These are phyloP conservation scores for Pilatotrama ljubarskyi DNA, from an alignment of 768 basidiomycete species.

Conservation along the genomic window DNA sequence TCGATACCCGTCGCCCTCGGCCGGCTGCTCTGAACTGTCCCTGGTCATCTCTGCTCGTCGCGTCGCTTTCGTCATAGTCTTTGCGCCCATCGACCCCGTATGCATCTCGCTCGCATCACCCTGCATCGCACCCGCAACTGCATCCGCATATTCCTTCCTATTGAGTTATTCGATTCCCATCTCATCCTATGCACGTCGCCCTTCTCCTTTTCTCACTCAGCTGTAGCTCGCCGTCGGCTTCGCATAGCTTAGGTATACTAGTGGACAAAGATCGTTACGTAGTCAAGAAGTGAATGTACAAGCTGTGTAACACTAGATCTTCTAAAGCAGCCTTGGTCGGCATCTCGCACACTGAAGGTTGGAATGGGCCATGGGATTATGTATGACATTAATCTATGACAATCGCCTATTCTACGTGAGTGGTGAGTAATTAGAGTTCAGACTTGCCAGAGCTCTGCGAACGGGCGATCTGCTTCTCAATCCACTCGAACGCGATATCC, in stretches of 20 bases:
- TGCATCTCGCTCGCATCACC: constrained; percentile 7
- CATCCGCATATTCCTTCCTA: constrained; percentile 3
- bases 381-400: background rate
- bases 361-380: background rate
- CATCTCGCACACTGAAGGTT: background rate
- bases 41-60: constrained; percentile 10
- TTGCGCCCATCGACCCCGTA: constrained; percentile 10
- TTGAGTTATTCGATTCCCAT: constrained; percentile 5
- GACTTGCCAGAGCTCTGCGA: constrained; percentile 32
- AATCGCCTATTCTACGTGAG: background rate
- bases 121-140: constrained; percentile 19
- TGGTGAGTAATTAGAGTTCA: constrained; percentile 16
- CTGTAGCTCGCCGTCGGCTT: background rate
- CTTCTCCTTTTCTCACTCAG: background rate
- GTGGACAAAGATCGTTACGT: constrained; percentile 13
- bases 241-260: constrained; percentile 17
- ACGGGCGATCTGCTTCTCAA: constrained; percentile 55
- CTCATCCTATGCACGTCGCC: background rate
- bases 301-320: constrained; percentile 16
- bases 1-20: constrained; percentile 74
- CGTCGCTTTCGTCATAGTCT: constrained; percentile 10
- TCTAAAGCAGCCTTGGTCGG: background rate
- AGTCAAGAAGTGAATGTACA: constrained; percentile 14
- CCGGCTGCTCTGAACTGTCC: constrained; percentile 29
- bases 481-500: constrained; percentile 69